Conservation (phyloP, 441 rosid genomes). For the Geranium incanum region DNA sequence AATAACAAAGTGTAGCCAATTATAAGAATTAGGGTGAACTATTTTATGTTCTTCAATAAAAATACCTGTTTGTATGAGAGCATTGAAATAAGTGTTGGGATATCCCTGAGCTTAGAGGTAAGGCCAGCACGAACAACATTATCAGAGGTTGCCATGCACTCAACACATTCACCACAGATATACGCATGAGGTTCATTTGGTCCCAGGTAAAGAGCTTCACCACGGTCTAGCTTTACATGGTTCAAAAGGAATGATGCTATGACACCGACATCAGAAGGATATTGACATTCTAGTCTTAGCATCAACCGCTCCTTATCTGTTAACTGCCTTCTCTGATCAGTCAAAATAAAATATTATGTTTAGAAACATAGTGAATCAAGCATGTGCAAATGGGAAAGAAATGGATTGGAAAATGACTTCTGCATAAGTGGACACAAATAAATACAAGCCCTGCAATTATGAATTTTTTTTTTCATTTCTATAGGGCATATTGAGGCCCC, state of each 20-base stretch:
- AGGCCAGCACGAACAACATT: constrained; percentile 82
- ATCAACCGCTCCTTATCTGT: constrained; percentile 62
- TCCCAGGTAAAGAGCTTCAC: constrained; percentile 73
- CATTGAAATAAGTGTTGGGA: constrained; percentile 69
- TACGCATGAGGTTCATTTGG: constrained; percentile 80
- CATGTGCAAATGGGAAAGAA: neutral
- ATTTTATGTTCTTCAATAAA: neutral
- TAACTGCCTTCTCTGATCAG: constrained; percentile 44
- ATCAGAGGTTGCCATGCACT: constrained; percentile 86
- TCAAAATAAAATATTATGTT: neutral
- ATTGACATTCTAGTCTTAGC: constrained; percentile 52
- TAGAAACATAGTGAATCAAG: neutral
- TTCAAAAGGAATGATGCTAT: constrained; percentile 62
- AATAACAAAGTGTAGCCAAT: neutral
- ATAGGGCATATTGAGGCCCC: neutral
- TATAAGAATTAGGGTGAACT: neutral
- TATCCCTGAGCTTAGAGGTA: constrained; percentile 61
- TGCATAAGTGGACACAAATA: neutral
- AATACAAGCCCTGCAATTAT: neutral
- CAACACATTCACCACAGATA: constrained; percentile 62
- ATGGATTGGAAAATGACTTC: neutral
- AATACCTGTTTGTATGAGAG: constrained; percentile 66
- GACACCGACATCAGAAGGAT: constrained; percentile 62
- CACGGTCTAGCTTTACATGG: constrained; percentile 61
- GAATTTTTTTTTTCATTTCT: neutral